phyloP scores from a whole-genome alignment of 768 basidiomycete species.

The Boletus edulis region DNA sequence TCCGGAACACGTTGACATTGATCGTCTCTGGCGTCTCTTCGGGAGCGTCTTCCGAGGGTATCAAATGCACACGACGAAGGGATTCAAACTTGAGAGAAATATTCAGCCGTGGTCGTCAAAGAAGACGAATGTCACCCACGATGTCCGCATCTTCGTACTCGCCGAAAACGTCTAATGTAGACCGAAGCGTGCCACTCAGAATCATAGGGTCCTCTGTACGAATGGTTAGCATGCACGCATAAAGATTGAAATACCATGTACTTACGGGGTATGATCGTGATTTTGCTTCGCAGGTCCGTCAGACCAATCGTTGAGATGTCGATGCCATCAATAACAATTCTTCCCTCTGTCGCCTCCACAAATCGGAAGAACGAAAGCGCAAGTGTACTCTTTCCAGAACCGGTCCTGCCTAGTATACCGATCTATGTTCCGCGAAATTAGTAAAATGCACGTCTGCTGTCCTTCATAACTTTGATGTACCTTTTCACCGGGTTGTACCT shows the following conservation, averaged over 20 bases:
- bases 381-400: constrained; percentile 77
- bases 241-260: not conserved
- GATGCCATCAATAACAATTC: constrained; percentile 71
- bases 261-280: constrained; percentile 77
- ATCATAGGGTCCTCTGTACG: constrained; percentile 83
- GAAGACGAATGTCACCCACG: constrained; percentile 38
- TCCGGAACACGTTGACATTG: constrained; percentile 75
- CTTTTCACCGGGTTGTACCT: constrained; percentile 74
- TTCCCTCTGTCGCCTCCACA: constrained; percentile 80
- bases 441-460: not conserved
- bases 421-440: constrained; percentile 37
- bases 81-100: constrained; percentile 61
- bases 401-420: constrained; percentile 68
- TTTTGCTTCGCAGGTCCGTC: constrained; percentile 71
- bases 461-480: constrained; percentile 30
- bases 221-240: not conserved
- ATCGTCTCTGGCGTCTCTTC: constrained; percentile 40
- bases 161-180: constrained; percentile 81
- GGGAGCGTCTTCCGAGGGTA: constrained; percentile 52
- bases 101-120: not conserved
- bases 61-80: constrained; percentile 79
- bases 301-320: constrained; percentile 80
- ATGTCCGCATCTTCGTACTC: constrained; percentile 86
- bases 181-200: constrained; percentile 76
- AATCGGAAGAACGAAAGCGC: constrained; percentile 87